Base-by-base conservation (phyloP, 2,329 filamentous ascomycete species). In the Diplocarpon rosae region DNA sequence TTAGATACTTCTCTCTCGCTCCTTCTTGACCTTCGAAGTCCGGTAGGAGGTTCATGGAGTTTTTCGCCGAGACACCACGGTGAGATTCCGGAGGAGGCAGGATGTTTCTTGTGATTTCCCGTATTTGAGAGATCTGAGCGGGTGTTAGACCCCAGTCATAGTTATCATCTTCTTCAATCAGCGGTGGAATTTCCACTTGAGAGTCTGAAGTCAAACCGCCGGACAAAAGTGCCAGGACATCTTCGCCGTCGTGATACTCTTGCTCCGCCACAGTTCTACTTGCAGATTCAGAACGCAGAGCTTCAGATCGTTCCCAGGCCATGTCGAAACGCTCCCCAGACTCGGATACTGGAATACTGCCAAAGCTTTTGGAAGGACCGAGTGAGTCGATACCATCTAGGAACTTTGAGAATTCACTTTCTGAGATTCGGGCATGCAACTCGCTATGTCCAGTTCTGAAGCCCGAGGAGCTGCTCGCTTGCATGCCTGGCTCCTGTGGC, bases 1-100 rank as follows among this genome's bases (percentile, higher is more conserved):
- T 65, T 27, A 68, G 65, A 76, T 76, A 80, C 53, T 76, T 69
- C 30, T 66, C 62, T 11, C 74, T 59, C n/a, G 41, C 41, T 13
- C 36, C 36, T 16, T 42, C 35, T 20, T 42, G 38, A 10, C 36
- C 39, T 8, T 32, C 24, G 7, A 49, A 44, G 20, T 45, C 33
- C 7, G 58, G 53, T 13, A 49, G 42, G 7, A 60, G 47, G 43
- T 59, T 57, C 2, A 58, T 43, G 30, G 53, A 47, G 43, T 59
- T 34, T 13, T 52, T 38, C 3, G 45, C 13, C 42, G 48, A 32
- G 15, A 52, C 15, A 9, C 24, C 16, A 5, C 28, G 24, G 45
- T 59, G 55, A n/a, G 42, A 37, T 20, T 54, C 46, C 24, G 45
- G 31, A 9, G 48, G 43, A 13, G 53, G 44, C 17, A 60, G 50